phyloP scores from a whole-genome alignment of 106 monocot genomes.

The Dendrobium catenatum region DNA sequence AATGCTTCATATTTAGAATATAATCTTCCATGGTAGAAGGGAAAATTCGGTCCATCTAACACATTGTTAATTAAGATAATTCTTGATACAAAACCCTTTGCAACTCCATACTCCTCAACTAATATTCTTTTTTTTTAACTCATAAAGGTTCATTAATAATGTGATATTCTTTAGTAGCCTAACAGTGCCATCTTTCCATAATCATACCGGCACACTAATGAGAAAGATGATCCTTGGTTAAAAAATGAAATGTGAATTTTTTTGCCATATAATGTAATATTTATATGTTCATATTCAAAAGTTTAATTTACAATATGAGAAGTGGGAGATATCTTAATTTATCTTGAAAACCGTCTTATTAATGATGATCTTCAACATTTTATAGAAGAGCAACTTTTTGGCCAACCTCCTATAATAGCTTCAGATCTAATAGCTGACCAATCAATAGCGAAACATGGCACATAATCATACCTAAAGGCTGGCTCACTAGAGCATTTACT shows the following conservation, averaged over 20 bases:
- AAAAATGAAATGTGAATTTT: constrained; percentile 11
- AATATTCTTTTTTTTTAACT: not conserved
- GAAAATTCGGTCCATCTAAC: constrained; percentile 62
- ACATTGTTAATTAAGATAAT: constrained; percentile 80
- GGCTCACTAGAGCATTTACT: too few species aligned
- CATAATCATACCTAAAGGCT: too few species aligned
- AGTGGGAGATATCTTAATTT: constrained; percentile 65
- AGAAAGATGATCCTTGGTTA: constrained; percentile 67
- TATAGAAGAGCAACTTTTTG: constrained; percentile 61
- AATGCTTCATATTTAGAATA: not conserved
- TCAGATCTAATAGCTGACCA: not conserved
- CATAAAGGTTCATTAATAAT: not conserved
- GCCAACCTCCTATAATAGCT: constrained; percentile 50
- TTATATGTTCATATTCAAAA: not conserved
- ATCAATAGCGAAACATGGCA: too few species aligned
- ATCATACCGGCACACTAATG: constrained; percentile 38
- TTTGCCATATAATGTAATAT: not conserved
- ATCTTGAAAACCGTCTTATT: constrained; percentile 49
- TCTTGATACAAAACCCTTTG: constrained; percentile 94
- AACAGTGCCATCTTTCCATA: constrained; percentile 77
- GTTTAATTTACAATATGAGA: not conserved
- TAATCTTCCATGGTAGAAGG: constrained; percentile 72
- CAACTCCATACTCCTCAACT: constrained; percentile 63
- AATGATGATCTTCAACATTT: constrained; percentile 56
- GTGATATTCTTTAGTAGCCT: constrained; percentile 27